Base-by-base conservation (phyloP, 2,329 filamentous ascomycete species). In the Colletotrichum sansevieriae region DNA sequence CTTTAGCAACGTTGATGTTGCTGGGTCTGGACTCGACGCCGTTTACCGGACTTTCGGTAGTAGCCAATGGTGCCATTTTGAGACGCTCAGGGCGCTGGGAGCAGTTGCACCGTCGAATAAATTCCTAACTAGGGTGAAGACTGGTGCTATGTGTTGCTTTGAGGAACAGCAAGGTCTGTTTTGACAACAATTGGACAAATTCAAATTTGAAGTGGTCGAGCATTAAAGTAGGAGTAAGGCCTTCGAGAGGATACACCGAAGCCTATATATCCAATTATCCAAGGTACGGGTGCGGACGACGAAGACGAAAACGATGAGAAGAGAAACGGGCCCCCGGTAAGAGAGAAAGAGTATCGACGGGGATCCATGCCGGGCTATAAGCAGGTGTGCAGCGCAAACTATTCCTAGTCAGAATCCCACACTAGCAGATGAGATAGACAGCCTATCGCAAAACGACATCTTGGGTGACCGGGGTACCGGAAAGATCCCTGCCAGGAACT, bases 381-480 rank as follows among this genome's bases (percentile, higher is more conserved):
- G 52, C 39, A 65, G 62, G 58, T 66, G 62, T 62, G 66, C 41
- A 35, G 62, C 60, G 52, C 41, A 41, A 65, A 61, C 62, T 69
- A 66, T 66, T 69, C 62, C 66, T 69, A 59, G 66, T 18, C 61
- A 46, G 59, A 69, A 59, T 55, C 47, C 56, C 62, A 51, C 66
- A 66, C 66, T 66, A 69, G 66, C 29, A 56, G 49, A 61, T 57
- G 59, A 65, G 55, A 56, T 65, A 43, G 62, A 49, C 46, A 51
- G 25, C 49, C 62, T 43, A 61, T 47, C 39, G 35, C 25, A 51
- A 39, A 66, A 60, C 56, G 49, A 29, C 55, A 56, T 11, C 49
- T 47, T 49, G 66, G 62, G 56, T 65, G 66, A 57, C 66, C 41
- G 56, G 66, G 66, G 63, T 66, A 60, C 62, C 20, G 43, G 55